Conservation (phyloP, 768 basidiomycete species). For the Tylopilus sp. region DNA sequence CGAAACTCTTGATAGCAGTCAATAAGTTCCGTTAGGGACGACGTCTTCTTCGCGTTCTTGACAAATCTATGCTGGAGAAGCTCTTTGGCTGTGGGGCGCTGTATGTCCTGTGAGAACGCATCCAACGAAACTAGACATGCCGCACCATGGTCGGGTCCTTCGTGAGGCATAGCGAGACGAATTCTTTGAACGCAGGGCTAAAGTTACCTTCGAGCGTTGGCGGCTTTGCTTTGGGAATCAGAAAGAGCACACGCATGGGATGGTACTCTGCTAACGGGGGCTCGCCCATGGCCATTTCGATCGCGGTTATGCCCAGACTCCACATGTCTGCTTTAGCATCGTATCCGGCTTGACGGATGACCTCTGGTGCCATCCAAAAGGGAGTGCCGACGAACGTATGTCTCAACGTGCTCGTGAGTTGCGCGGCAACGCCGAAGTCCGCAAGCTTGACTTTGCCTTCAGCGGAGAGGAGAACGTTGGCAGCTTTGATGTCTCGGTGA, state of each 20-base stretch:
- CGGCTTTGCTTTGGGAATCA: constrained; percentile 95
- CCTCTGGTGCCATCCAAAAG: constrained; percentile 99
- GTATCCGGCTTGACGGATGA: constrained; percentile 95
- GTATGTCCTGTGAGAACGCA: constrained; percentile 14
- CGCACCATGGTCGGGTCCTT: constrained; percentile 81
- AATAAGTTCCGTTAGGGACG: constrained; percentile 81
- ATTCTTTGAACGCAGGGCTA: constrained; percentile 86
- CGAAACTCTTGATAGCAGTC: constrained; percentile 83
- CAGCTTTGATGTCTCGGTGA: constrained; percentile 98
- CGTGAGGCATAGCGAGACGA: constrained; percentile 84
- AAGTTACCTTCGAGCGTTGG: constrained; percentile 88
- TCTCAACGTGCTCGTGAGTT: constrained; percentile 88
- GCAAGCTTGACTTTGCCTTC: constrained; percentile 95
- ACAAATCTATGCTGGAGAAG: constrained; percentile 94
- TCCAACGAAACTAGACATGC: constrained; percentile 18
- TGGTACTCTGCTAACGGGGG: constrained; percentile 97
- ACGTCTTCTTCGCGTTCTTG: constrained; percentile 75
- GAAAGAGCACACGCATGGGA: constrained; percentile 96
- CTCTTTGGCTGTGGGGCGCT: constrained; percentile 91
- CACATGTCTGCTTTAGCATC: constrained; percentile 96
- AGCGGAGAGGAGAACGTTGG: constrained; percentile 88
- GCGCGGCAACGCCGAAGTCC: constrained; percentile 98
- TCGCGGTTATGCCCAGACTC: constrained; percentile 97
- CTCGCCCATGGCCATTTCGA: constrained; percentile 97
- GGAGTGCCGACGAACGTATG: constrained; percentile 98